A percentile compares a stretch with the other conserved stretches of the same genome.
phyloP scores from a whole-genome alignment of 495 filamentous ascomycete species.

The Podospora australis region DNA sequence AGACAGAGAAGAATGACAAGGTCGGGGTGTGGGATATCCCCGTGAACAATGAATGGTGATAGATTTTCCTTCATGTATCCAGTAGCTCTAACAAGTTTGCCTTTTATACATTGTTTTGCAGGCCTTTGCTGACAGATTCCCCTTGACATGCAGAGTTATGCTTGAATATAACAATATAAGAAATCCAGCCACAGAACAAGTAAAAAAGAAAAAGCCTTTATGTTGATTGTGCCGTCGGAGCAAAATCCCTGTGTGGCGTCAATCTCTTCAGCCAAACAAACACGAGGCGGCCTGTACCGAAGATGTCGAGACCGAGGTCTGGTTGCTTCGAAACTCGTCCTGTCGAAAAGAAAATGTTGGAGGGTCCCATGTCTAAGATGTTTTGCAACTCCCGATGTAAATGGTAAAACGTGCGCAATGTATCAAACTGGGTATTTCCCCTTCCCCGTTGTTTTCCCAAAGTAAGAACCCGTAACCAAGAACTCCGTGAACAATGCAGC shows the following conservation, averaged over 20 bases:
- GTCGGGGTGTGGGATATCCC: too few relatives aligned
- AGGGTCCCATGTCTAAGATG: not conserved
- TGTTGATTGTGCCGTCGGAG: not conserved
- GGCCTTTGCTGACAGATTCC: not conserved
- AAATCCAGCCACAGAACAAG: not conserved
- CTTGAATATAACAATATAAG: not conserved
- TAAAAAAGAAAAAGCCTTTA: not conserved
- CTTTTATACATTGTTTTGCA: conserved; percentile 12
- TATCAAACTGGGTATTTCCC: not conserved
- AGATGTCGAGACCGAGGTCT: too few relatives aligned
- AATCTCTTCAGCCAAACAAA: not conserved
- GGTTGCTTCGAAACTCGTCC: too few relatives aligned
- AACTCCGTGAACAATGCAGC: not conserved
- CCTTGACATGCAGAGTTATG: conserved; percentile 1
- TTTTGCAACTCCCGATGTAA: not conserved
- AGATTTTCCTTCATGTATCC: not conserved
- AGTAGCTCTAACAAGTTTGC: not conserved
- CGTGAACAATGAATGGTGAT: conserved; percentile 2
- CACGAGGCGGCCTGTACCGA: not conserved
- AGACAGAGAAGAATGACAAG: conserved; percentile 1
- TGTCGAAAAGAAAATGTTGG: too few relatives aligned
- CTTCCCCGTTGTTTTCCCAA: not conserved
- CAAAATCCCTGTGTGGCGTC: not conserved
- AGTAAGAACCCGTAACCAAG: not conserved
- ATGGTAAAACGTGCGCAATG: too few relatives aligned